Conservation (phyloP, 2,329 filamentous ascomycete genomes). For the Elsinoe arachidis region DNA sequence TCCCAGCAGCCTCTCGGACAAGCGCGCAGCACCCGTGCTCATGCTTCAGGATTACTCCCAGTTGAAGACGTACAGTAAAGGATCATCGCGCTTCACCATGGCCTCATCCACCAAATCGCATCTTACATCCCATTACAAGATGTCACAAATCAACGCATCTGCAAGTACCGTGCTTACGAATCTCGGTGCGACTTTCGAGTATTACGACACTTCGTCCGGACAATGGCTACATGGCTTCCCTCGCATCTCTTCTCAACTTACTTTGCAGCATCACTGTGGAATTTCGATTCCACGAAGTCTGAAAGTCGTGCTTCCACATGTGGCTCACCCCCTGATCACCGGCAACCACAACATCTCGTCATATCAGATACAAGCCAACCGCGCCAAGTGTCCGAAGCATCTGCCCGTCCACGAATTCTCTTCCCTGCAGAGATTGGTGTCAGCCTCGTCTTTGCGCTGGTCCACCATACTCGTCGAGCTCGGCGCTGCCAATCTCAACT, state of each 20-base stretch:
- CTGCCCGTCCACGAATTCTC: slow-evolving; percentile 46
- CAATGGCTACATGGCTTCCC: slow-evolving; percentile 33
- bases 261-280: slow-evolving; percentile 39
- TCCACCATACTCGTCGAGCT: slow-evolving; percentile 42
- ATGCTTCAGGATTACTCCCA: slow-evolving; percentile 28
- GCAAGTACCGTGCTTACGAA: slow-evolving; percentile 38
- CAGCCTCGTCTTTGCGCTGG: slow-evolving; percentile 42
- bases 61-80: slow-evolving; percentile 22
- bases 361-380: slow-evolving; percentile 40
- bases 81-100: not conserved
- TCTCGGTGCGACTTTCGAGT: slow-evolving; percentile 39
- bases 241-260: slow-evolving; percentile 17
- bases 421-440: slow-evolving; percentile 42
- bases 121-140: slow-evolving; percentile 41
- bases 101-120: slow-evolving; percentile 41
- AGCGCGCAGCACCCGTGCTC: slow-evolving; percentile 20
- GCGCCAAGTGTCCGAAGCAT: slow-evolving; percentile 39
- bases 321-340: slow-evolving; percentile 44
- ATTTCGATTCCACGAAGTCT: slow-evolving; percentile 32
- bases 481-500: slow-evolving; percentile 49
- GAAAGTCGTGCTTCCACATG: slow-evolving; percentile 24
- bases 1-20: slow-evolving; percentile 15
- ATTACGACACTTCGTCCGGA: slow-evolving; percentile 36
- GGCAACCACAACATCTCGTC: slow-evolving; percentile 12
- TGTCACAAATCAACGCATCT: slow-evolving; percentile 33